Base-by-base conservation (phyloP, 2,329 filamentous ascomycete species). In the Ophioceras dolichostomum region DNA sequence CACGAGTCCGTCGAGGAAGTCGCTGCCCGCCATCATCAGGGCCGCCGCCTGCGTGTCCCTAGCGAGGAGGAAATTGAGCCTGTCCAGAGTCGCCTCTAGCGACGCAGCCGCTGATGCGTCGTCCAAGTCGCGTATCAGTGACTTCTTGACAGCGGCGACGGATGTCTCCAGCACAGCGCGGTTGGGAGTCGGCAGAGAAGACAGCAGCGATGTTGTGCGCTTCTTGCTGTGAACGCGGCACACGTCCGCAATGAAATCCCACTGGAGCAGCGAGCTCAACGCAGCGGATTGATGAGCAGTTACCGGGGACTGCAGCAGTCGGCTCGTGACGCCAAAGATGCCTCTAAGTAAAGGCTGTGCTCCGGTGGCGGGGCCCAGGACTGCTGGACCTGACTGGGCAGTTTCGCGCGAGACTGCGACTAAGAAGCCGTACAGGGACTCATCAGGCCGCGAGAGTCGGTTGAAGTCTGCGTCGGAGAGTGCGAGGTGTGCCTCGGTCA, bases 11-110 rank as follows among this genome's bases (percentile, higher is more conserved):
- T 95, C 89, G 16, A 94, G 58, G 47, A 91, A 89, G 57, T 95
- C 89, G 36, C 83, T 87, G 1, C 89, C 89, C 0, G 82, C 82
- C 47, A 94, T 72, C 48, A 94, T 79, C 46, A 83, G 64, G 1
- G 63, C 59, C 16, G 70, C 71, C 1, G 66, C 61, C 16, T 67
- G 62, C 0, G 74, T 64, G 5, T 78, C 84, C 6, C 63, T 65
- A 46, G 75, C 68, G 5, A 86, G 59, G 4, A 88, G 59, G 35
- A 75, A 67, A 41, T 76, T 82, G n/a, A 85, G 51, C 9, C 62
- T 61, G 33, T 65, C 65, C 22, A 87, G 60, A 1, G 62, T 62
- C 1, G 56, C 53, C 49, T 82, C 74, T 0, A 74, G 64, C 6
- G 59, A 56, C 28, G 65, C 67, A 4, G 79, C 57, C 37, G 77